Conservation (phyloP, 1,284 basidiomycete species). For the Ceratorhiza oryzae-sativae region DNA sequence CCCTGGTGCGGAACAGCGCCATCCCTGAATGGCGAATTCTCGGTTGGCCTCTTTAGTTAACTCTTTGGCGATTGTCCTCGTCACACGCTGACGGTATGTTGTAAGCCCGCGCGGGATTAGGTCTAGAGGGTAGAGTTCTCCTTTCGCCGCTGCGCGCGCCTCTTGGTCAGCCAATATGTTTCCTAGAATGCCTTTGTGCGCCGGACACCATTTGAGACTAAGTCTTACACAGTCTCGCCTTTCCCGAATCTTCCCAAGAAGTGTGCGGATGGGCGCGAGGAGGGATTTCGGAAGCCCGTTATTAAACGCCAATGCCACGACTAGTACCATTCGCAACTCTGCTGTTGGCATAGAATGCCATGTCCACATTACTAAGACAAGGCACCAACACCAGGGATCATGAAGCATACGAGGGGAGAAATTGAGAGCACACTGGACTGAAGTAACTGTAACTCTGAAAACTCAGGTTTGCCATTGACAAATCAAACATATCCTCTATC, state of each 20-base stretch:
- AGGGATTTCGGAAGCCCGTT: neutral
- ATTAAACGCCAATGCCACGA: too few relatives aligned
- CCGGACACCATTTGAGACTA: constrained; percentile 14
- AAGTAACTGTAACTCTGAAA: too few relatives aligned
- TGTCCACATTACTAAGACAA: too few relatives aligned
- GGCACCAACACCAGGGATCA: too few relatives aligned
- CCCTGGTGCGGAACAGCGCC: neutral
- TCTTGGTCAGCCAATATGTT: neutral
- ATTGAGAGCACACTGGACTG: too few relatives aligned
- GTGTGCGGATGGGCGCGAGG: neutral
- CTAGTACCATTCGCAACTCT: too few relatives aligned
- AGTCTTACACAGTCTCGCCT: neutral
- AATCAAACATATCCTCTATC: too few relatives aligned
- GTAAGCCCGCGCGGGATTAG: neutral
- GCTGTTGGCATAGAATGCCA: too few relatives aligned
- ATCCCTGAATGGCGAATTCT: neutral
- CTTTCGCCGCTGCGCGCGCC: neutral
- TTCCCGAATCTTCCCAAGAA: neutral
- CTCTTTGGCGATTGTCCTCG: neutral
- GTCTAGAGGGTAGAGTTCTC: neutral
- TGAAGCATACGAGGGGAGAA: too few relatives aligned
- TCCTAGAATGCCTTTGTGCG: neutral
- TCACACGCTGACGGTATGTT: neutral
- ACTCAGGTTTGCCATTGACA: too few relatives aligned
- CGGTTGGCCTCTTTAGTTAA: neutral